These are phyloP conservation scores for Stentor coeruleus DNA, from an alignment of 73 alveolate genomes.

Conservation along the genomic window DNA sequence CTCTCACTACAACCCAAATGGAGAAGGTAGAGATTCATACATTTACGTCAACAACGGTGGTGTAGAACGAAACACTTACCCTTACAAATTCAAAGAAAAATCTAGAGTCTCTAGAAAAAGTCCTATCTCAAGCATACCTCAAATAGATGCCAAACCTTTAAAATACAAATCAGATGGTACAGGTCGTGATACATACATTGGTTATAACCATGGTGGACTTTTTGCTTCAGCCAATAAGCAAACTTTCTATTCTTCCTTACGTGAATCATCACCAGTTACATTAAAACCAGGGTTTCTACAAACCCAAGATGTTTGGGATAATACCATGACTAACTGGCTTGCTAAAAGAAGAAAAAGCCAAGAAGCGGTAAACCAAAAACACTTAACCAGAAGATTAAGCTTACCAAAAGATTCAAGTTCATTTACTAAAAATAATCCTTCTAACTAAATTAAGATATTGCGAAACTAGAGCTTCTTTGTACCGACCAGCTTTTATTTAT, in stretches of 20 bases:
- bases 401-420: constrained; percentile 6
- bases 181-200: constrained; percentile 64
- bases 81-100: not conserved
- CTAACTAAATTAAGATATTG: no score
- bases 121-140: not conserved
- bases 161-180: constrained; percentile 56
- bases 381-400: not conserved
- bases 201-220: constrained; percentile 49
- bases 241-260: not conserved
- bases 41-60: constrained; percentile 70
- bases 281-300: not conserved
- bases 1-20: constrained; percentile 42
- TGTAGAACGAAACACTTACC: not conserved
- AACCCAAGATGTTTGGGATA: no score
- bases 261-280: constrained; percentile 6
- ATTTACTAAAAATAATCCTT: no score
- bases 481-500: not conserved
- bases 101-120: not conserved
- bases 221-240: not conserved
- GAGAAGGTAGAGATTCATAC: constrained; percentile 74
- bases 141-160: constrained; percentile 37
- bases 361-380: not conserved
- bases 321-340: not conserved
- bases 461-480: not conserved
- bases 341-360: not conserved